Conservation (phyloP, 2,329 filamentous ascomycete genomes). For the Neodidymelliopsis sp. region DNA sequence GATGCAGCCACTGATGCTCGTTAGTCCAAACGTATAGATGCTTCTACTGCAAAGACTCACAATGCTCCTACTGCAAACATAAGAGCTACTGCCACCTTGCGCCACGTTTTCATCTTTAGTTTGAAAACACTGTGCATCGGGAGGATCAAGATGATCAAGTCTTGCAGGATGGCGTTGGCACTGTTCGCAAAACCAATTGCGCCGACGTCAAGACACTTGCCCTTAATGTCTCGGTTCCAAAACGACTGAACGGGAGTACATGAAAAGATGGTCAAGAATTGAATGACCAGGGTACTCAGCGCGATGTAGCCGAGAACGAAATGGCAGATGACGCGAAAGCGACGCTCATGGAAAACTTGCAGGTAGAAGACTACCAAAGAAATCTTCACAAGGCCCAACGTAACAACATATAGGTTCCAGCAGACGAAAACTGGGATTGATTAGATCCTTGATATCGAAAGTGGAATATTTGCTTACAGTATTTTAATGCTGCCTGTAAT, state of each 20-base stretch:
- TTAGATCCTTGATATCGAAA: not conserved
- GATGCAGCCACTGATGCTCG: constrained; percentile 20
- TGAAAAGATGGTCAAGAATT: constrained; percentile 29
- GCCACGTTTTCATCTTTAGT: constrained; percentile 26
- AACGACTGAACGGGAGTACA: constrained; percentile 30
- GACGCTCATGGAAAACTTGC: constrained; percentile 29
- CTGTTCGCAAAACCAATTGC: constrained; percentile 32
- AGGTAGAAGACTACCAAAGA: constrained; percentile 36
- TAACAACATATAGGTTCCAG: constrained; percentile 26
- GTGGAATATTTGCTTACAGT: not conserved
- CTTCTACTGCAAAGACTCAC: not conserved
- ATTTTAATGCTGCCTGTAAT: constrained; percentile 5
- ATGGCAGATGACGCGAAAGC: constrained; percentile 25
- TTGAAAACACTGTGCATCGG: constrained; percentile 27
- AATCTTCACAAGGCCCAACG: constrained; percentile 29
- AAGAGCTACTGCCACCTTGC: constrained; percentile 28
- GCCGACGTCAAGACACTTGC: constrained; percentile 30
- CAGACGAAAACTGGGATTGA: constrained; percentile 27
- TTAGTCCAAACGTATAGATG: not conserved
- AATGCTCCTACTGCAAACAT: constrained; percentile 37
- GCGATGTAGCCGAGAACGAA: constrained; percentile 21
- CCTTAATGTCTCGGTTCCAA: constrained; percentile 34
- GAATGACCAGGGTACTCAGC: constrained; percentile 22
- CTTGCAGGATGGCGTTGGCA: constrained; percentile 26
- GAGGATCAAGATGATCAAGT: constrained; percentile 33